Percentiles rank a stretch among this genome's conserved stretches.
Evolutionary conservation across 768 basidiomycete species (phyloP).

Genomic region (Boletus fagicola): DNA sequence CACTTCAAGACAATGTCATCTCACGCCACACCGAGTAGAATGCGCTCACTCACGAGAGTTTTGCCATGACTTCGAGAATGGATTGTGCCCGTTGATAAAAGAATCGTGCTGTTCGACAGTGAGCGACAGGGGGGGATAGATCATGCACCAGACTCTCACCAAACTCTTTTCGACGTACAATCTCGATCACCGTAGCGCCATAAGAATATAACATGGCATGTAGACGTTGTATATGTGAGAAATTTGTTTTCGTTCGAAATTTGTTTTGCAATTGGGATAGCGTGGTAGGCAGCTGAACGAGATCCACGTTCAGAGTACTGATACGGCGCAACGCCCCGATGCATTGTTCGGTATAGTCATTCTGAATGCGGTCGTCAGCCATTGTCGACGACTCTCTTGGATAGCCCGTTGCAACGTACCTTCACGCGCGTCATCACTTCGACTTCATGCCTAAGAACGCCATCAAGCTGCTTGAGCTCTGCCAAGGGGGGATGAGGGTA

Average conservation of each 20-base stretch:
- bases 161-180: slow-evolving; percentile 89
- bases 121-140: background rate
- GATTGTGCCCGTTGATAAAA: slow-evolving; percentile 79
- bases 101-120: slow-evolving; percentile 54
- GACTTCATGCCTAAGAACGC: slow-evolving; percentile 59
- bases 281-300: slow-evolving; percentile 68
- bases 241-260: slow-evolving; percentile 76
- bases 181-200: slow-evolving; percentile 85
- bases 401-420: slow-evolving; percentile 32
- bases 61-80: slow-evolving; percentile 84
- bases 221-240: slow-evolving; percentile 86
- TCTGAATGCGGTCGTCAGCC: slow-evolving; percentile 44
- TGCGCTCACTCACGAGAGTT: slow-evolving; percentile 65
- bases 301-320: slow-evolving; percentile 75
- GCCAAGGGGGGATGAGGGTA: slow-evolving; percentile 8
- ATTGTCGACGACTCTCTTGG: background rate
- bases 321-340: slow-evolving; percentile 70
- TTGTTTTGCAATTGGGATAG: slow-evolving; percentile 66
- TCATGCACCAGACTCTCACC: slow-evolving; percentile 43
- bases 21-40: background rate
- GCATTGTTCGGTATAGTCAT: slow-evolving; percentile 66
- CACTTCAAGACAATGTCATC: slow-evolving; percentile 38
- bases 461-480: slow-evolving; percentile 68
- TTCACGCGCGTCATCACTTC: slow-evolving; percentile 54
- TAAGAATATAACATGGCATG: slow-evolving; percentile 92